Percentiles rank a stretch among this genome's conserved stretches.
Conservation (phyloP, 2,329 filamentous ascomycete genomes). For the Teratosphaeria destructans region DNA sequence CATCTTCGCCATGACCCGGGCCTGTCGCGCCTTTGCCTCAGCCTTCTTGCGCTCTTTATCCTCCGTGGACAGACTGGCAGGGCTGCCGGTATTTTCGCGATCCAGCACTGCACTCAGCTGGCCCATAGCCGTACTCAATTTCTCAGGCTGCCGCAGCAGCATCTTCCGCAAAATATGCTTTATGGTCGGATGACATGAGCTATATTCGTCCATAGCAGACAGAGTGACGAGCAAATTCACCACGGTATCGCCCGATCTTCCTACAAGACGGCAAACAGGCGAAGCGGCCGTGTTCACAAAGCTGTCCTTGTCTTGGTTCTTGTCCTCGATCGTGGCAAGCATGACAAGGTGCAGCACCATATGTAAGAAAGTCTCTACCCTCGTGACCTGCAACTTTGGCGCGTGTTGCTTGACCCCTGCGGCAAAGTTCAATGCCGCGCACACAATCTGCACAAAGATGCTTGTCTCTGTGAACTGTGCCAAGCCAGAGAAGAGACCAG, state of each 20-base stretch:
- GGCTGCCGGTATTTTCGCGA: constrained; percentile 69
- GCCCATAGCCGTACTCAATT: constrained; percentile 59
- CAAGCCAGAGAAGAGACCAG: constrained; percentile 67
- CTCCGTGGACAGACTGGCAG: constrained; percentile 51
- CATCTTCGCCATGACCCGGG: constrained; percentile 93
- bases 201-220: constrained; percentile 60
- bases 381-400: constrained; percentile 65
- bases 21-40: constrained; percentile 79
- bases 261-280: constrained; percentile 1
- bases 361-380: constrained; percentile 84
- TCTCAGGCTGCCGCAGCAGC: constrained; percentile 66
- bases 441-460: constrained; percentile 82
- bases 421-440: constrained; percentile 76
- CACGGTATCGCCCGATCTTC: constrained; percentile 15
- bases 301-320: constrained; percentile 6
- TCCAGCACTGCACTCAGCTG: constrained; percentile 56
- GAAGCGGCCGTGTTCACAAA: constrained; percentile 19
- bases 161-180: constrained; percentile 72
- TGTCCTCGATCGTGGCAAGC: constrained; percentile 77
- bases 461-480: constrained; percentile 72
- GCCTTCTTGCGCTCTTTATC: constrained; percentile 81
- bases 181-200: constrained; percentile 76
- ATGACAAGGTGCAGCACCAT: constrained; percentile 81
- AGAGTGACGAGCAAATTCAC: constrained; percentile 42
- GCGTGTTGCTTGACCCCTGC: constrained; percentile 58